Conservation (phyloP, 345 rosid genomes). For the Citrus unshiu region DNA sequence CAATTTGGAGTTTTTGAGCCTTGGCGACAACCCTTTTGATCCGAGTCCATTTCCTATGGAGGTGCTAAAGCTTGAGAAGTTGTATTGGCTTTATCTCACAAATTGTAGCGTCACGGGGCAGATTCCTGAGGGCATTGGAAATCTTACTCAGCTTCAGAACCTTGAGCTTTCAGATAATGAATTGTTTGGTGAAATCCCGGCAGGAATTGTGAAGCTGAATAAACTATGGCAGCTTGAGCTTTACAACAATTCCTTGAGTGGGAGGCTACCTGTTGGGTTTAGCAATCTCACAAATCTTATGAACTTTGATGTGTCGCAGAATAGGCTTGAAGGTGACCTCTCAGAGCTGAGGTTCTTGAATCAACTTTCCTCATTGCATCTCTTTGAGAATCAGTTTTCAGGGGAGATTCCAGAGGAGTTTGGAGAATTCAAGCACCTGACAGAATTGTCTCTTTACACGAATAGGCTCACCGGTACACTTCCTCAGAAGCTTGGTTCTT, state of each 20-base stretch:
- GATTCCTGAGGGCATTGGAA: slow-evolving; percentile 64
- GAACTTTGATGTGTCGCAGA: slow-evolving; percentile 60
- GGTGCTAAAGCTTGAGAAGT: slow-evolving; percentile 41
- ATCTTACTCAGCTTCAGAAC: slow-evolving; percentile 50
- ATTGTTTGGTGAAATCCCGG: slow-evolving; percentile 58
- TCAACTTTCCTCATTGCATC: slow-evolving; percentile 47
- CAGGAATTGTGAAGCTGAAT: slow-evolving; percentile 41
- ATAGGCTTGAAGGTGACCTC: slow-evolving; percentile 60
- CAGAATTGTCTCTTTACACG: slow-evolving; percentile 49
- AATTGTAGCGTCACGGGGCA: slow-evolving; percentile 67
- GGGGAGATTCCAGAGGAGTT: slow-evolving; percentile 71
- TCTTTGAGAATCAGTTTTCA: slow-evolving; percentile 55
- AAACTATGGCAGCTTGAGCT: slow-evolving; percentile 69
- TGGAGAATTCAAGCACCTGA: slow-evolving; percentile 57
- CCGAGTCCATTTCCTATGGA: slow-evolving; percentile 53
- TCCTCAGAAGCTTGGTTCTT: slow-evolving; percentile 65
- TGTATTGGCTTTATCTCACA: slow-evolving; percentile 66
- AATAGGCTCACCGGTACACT: slow-evolving; percentile 70
- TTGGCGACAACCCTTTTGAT: slow-evolving; percentile 68
- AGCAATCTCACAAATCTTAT: slow-evolving; percentile 48
- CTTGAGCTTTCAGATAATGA: slow-evolving; percentile 66
- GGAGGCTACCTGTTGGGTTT: slow-evolving; percentile 60
- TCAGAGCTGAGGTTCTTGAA: slow-evolving; percentile 48
- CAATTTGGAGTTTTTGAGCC: slow-evolving; percentile 54
- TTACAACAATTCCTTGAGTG: slow-evolving; percentile 57